Percentiles rank a stretch among this genome's conserved stretches.
phyloP scores from a whole-genome alignment of 2,329 filamentous ascomycete species.

The Trichoderma sp. region DNA sequence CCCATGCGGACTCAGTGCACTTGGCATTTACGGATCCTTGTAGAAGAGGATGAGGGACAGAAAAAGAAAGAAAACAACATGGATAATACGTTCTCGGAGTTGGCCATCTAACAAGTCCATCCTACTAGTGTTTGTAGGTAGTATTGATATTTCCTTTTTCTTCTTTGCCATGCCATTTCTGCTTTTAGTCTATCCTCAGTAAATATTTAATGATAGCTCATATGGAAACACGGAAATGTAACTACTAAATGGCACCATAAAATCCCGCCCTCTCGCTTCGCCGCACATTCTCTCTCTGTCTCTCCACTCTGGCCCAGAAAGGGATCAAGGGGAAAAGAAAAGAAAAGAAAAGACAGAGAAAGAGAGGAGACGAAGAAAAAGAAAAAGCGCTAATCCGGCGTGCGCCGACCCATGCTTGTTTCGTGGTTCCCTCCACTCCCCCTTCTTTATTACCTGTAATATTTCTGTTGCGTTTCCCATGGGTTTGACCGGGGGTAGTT shows the following conservation, averaged over 20 bases:
- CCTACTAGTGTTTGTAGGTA: background rate
- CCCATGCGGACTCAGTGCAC: background rate
- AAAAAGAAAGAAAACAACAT: background rate
- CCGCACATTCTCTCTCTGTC: background rate
- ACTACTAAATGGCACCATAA: background rate
- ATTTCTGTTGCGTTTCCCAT: background rate
- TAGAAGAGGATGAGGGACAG: background rate
- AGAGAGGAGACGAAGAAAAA: background rate
- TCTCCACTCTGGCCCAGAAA: background rate
- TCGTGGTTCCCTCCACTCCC: background rate
- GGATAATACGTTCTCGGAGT: background rate
- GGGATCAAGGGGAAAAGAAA: background rate
- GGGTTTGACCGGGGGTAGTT: background rate
- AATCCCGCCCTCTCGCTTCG: background rate
- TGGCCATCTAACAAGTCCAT: background rate
- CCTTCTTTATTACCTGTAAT: background rate
- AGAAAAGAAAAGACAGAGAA: background rate
- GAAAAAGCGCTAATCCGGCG: slow-evolving; percentile 4
- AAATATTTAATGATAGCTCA: background rate
- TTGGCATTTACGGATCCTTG: background rate
- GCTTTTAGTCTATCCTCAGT: background rate
- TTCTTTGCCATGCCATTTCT: background rate
- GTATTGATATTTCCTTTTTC: background rate
- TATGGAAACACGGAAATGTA: background rate
- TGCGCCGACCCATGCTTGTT: slow-evolving; percentile 2